Evolutionary conservation across 2,329 filamentous ascomycete species (phyloP).

Genomic region (Fusarium lateritium): DNA sequence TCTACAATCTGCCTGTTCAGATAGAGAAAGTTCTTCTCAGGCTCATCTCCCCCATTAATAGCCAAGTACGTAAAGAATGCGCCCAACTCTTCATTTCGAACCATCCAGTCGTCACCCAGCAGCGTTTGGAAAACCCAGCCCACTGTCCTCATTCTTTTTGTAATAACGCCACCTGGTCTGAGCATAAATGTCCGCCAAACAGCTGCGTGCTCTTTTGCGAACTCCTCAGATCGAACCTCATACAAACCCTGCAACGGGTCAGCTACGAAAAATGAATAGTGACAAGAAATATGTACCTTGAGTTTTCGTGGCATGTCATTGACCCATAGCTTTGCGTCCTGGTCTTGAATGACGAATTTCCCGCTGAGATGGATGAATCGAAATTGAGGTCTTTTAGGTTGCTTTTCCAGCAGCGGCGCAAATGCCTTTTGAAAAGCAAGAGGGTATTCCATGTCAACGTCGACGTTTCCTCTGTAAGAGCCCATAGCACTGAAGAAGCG

Average conservation of each 20-base stretch:
- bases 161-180: constrained; percentile 34
- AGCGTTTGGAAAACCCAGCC: background rate
- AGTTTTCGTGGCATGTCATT: constrained; percentile 39
- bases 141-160: background rate
- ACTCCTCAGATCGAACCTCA: constrained; percentile 25
- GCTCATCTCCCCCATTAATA: constrained; percentile 27
- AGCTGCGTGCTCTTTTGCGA: constrained; percentile 19
- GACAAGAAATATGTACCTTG: constrained; percentile 7
- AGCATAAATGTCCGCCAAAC: constrained; percentile 41
- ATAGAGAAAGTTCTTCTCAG: constrained; percentile 10
- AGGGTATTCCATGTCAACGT: constrained; percentile 43
- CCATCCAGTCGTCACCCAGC: constrained; percentile 40
- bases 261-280: background rate
- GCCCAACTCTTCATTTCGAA: constrained; percentile 34
- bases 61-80: constrained; percentile 42
- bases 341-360: constrained; percentile 52
- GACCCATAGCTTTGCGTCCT: constrained; percentile 50
- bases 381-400: constrained; percentile 33
- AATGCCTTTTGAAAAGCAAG: constrained; percentile 35
- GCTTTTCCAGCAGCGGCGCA: constrained; percentile 13
- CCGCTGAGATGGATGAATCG: constrained; percentile 54
- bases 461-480: constrained; percentile 34
- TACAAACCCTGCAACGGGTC: constrained; percentile 27
- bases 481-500: constrained; percentile 37
- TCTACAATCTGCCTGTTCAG: constrained; percentile 31